Evolutionary conservation across 2,329 filamentous ascomycete species (phyloP).

Genomic region (Botrytis medusae): DNA sequence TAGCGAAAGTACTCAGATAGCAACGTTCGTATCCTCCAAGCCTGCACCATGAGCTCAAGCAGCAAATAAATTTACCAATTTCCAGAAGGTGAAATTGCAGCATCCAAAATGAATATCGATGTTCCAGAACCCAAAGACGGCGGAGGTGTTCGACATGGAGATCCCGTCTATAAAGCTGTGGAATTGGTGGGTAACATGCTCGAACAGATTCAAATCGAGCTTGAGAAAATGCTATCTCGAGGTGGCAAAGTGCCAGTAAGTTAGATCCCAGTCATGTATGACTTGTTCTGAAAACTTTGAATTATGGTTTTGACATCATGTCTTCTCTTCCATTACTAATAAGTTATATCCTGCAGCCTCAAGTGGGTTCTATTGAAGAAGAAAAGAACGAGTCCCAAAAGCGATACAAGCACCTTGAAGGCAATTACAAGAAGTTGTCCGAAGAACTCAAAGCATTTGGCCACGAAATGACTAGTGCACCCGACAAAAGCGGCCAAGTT

Average conservation of each 20-base stretch:
- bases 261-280: not conserved
- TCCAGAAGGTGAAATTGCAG: not conserved
- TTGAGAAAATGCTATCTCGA: not conserved
- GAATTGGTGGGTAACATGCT: not conserved
- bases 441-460: not conserved
- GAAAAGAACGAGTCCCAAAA: not conserved
- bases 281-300: not conserved
- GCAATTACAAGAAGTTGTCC: not conserved
- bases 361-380: not conserved
- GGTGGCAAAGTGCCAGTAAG: not conserved
- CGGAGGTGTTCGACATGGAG: not conserved
- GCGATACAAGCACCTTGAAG: not conserved
- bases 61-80: not conserved
- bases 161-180: not conserved
- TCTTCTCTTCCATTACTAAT: not conserved
- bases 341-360: not conserved
- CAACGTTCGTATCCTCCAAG: too few species aligned
- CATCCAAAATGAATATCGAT: not conserved
- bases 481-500: not conserved
- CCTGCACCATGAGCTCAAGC: not conserved
- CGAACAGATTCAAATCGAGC: not conserved
- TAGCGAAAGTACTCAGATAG: not conserved
- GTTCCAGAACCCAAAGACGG: not conserved
- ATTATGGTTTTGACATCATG: not conserved
- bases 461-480: too few species aligned